Conservation (phyloP, 2,329 filamentous ascomycete genomes). For the Aspergillus clavatus region DNA sequence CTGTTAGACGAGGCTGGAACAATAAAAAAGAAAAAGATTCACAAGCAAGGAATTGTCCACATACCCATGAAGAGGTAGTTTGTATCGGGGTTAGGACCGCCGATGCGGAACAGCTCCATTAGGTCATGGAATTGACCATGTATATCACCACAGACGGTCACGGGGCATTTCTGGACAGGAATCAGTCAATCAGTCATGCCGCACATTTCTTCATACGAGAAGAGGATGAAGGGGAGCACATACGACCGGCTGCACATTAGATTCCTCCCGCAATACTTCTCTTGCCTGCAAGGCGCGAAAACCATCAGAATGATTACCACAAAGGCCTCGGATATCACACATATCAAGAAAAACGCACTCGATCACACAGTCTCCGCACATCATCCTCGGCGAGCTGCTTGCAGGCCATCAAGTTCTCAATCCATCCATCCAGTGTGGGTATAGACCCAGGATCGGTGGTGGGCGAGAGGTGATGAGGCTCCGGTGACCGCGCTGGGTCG, state of each 20-base stretch:
- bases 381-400: conserved; percentile 95
- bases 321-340: not conserved
- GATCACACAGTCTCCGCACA: conserved; percentile 94
- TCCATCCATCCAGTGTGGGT: conserved; percentile 94
- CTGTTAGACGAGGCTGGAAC: conserved; percentile 2
- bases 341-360: conserved; percentile 56
- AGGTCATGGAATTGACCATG: conserved; percentile 98
- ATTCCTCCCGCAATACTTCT: conserved; percentile 95
- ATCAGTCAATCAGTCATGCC: conserved; percentile 16
- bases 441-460: conserved; percentile 81
- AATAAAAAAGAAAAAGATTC: not conserved
- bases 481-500: conserved; percentile 83
- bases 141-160: conserved; percentile 98
- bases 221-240: conserved; percentile 29
- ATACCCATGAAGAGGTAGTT: conserved; percentile 99
- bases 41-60: conserved; percentile 24
- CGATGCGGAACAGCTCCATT: conserved; percentile 99
- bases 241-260: conserved; percentile 98
- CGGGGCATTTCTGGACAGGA: conserved; percentile 77
- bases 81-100: conserved; percentile 94
- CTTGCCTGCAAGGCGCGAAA: conserved; percentile 59
- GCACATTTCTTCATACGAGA: conserved; percentile 5
- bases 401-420: conserved; percentile 96
- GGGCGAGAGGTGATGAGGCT: conserved; percentile 69
- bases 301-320: conserved; percentile 10